Conservation (phyloP, 2,329 filamentous ascomycete species). For the Rhynchosporium secalis region DNA sequence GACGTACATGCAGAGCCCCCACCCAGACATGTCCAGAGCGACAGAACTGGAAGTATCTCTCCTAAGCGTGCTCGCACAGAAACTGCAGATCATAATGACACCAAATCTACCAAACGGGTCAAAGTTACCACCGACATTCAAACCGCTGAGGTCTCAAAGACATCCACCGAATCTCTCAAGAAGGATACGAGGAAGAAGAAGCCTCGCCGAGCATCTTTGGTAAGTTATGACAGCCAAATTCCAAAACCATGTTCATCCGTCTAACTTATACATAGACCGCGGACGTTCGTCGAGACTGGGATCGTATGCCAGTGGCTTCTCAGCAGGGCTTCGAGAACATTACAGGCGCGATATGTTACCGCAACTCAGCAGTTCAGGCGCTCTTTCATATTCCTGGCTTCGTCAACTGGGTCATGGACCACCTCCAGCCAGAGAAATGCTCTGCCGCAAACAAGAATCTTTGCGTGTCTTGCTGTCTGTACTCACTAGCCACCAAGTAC, state of each 20-base stretch:
- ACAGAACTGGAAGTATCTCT: not conserved
- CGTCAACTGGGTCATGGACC: conserved; percentile 37
- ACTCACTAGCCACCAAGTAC: conserved; percentile 22
- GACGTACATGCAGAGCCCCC: not conserved
- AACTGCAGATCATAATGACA: not conserved
- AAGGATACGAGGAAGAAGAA: no score
- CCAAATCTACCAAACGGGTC: conserved; percentile 1
- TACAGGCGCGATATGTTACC: conserved; percentile 38
- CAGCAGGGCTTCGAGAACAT: conserved; percentile 38
- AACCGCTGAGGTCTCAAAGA: no score
- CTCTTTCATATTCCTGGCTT: conserved; percentile 40
- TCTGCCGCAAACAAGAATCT: conserved; percentile 17
- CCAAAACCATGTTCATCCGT: not conserved
- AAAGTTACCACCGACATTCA: not conserved
- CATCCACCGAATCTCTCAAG: no score
- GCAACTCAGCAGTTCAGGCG: conserved; percentile 39
- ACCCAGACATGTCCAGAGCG: not conserved
- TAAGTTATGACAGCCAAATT: conserved; percentile 3
- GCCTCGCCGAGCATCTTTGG: no score
- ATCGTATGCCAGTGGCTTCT: conserved; percentile 27
- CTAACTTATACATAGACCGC: conserved; percentile 5
- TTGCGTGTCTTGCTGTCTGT: conserved; percentile 24
- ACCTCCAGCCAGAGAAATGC: conserved; percentile 33
- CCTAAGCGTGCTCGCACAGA: conserved; percentile 1
- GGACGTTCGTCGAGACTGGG: conserved; percentile 16